phyloP scores from a whole-genome alignment of 169 alveolate genomes.

The Plasmodium gonderi region DNA sequence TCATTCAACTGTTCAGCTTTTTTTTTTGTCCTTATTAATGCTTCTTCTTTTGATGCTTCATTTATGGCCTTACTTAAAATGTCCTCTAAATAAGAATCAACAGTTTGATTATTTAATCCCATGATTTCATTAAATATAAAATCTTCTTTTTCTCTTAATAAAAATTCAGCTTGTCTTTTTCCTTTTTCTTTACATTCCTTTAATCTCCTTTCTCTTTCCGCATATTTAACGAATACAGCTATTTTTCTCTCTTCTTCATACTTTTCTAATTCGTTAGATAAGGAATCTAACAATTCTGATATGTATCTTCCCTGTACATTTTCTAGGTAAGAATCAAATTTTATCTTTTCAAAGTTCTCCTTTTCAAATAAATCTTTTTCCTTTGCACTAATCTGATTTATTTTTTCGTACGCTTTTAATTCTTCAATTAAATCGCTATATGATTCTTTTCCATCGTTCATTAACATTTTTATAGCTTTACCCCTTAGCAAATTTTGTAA shows the following conservation, averaged over 20 bases:
- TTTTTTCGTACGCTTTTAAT: conserved; percentile 71
- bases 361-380: conserved; percentile 52
- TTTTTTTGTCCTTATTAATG: conserved; percentile 60
- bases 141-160: conserved; percentile 76
- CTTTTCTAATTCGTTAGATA: conserved; percentile 73
- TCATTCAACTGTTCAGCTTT: conserved; percentile 73
- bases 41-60: conserved; percentile 72
- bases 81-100: conserved; percentile 73
- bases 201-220: conserved; percentile 71
- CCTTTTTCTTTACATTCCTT: conserved; percentile 76
- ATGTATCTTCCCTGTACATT: conserved; percentile 68
- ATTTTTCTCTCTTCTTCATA: conserved; percentile 76
- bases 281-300: conserved; percentile 53
- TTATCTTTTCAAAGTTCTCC: conserved; percentile 52
- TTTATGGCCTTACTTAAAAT: conserved; percentile 62
- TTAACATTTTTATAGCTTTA: conserved; percentile 60
- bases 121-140: conserved; percentile 72
- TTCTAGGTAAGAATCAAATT: conserved; percentile 73
- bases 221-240: conserved; percentile 71
- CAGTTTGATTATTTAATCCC: conserved; percentile 74
- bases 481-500: conserved; percentile 72
- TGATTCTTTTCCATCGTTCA: conserved; percentile 71
- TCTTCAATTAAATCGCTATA: conserved; percentile 71
- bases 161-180: conserved; percentile 73
- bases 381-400: conserved; percentile 41